These are phyloP conservation scores for Eremothecium sinecaudum DNA, from an alignment of 1,139 yeast species.

Conservation along the genomic window DNA sequence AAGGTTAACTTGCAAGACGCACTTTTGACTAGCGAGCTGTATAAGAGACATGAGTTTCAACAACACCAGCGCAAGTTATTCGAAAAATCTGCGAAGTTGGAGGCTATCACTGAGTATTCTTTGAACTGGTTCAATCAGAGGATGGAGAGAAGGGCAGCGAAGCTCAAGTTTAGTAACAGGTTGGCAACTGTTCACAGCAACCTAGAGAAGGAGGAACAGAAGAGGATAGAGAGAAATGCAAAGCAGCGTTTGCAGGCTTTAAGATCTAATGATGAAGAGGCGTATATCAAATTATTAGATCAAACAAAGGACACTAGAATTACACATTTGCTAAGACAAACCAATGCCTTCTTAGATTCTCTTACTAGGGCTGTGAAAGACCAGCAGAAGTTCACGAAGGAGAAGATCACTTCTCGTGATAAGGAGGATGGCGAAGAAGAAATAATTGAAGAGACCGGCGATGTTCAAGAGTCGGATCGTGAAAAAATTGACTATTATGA, in stretches of 20 bases:
- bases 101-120: conserved; percentile 28
- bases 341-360: conserved; percentile 66
- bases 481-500: conserved; percentile 66
- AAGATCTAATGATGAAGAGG: conserved; percentile 78
- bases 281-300: conserved; percentile 67
- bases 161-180: conserved; percentile 38
- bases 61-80: conserved; percentile 29
- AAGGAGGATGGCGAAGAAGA: conserved; percentile 31
- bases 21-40: conserved; percentile 31
- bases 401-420: conserved; percentile 39
- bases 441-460: conserved; percentile 13
- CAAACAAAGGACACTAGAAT: conserved; percentile 80
- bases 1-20: conserved; percentile 46
- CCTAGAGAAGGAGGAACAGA: conserved; percentile 65
- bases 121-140: conserved; percentile 24
- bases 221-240: conserved; percentile 65
- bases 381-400: conserved; percentile 45
- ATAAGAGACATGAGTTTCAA: conserved; percentile 29
- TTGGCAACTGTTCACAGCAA: conserved; percentile 38
- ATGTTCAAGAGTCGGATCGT: conserved; percentile 41
- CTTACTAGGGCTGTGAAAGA: conserved; percentile 68
- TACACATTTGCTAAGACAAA: conserved; percentile 68
- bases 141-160: conserved; percentile 34
- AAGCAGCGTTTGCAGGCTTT: conserved; percentile 80
- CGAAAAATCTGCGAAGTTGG: conserved; percentile 28